phyloP scores from a whole-genome alignment of 1,139 yeast genomes.

The Yamadazyma diospyri region DNA sequence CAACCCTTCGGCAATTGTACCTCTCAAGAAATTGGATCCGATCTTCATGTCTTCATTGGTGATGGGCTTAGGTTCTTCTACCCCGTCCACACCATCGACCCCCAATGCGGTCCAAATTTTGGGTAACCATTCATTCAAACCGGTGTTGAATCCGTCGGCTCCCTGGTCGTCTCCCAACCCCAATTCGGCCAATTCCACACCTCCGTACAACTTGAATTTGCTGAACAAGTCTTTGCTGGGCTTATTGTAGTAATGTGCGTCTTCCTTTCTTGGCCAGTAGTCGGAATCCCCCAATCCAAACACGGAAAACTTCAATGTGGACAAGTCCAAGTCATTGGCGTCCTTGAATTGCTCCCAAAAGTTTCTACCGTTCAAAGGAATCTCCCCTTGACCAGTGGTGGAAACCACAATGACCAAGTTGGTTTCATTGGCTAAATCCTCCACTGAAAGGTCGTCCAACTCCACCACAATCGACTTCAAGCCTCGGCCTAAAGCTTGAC shows the following conservation, averaged over 20 bases:
- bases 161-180: slow-evolving; percentile 97
- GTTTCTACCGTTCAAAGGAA: slow-evolving; percentile 90
- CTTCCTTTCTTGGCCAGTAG: slow-evolving; percentile 98
- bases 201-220: slow-evolving; percentile 69
- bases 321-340: slow-evolving; percentile 69
- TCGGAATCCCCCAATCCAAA: slow-evolving; percentile 93
- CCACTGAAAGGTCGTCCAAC: slow-evolving; percentile 82
- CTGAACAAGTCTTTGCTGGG: slow-evolving; percentile 76
- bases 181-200: slow-evolving; percentile 63
- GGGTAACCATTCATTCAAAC: slow-evolving; percentile 84
- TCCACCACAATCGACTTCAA: slow-evolving; percentile 72
- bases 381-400: slow-evolving; percentile 97
- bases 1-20: slow-evolving; percentile 88
- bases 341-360: slow-evolving; percentile 84
- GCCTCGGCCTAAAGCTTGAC: slow-evolving; percentile 86
- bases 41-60: slow-evolving; percentile 96
- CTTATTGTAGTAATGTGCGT: slow-evolving; percentile 87
- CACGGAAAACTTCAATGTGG: slow-evolving; percentile 65
- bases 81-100: slow-evolving; percentile 77
- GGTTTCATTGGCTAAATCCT: slow-evolving; percentile 77
- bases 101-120: slow-evolving; percentile 85
- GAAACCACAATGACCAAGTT: slow-evolving; percentile 80
- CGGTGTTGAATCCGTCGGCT: slow-evolving; percentile 92
- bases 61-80: slow-evolving; percentile 93
- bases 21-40: slow-evolving; percentile 82